Evolutionary conservation across 208 protist genomes (phyloP).

Genomic region (Sergeia podlipaevii): DNA sequence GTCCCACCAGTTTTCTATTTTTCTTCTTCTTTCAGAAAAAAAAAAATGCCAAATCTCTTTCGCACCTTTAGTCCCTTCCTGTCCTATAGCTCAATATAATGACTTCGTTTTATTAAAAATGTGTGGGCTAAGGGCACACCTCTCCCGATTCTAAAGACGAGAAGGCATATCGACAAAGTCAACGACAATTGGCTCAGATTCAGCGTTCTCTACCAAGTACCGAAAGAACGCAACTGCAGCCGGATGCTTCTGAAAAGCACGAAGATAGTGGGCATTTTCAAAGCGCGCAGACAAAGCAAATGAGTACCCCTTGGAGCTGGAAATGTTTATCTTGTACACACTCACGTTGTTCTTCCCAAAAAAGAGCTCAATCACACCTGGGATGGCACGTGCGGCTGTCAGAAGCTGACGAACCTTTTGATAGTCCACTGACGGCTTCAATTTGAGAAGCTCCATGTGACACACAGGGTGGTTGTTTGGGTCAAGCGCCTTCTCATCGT

Average conservation of each 20-base stretch:
- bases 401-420: constrained; percentile 25
- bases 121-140: too few species aligned
- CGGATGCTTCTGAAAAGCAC: constrained; percentile 33
- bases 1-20: too few species aligned
- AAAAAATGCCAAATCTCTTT: constrained; percentile 6
- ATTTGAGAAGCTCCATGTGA: constrained; percentile 32
- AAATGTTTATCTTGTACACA: constrained; percentile 25
- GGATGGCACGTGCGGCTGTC: constrained; percentile 17
- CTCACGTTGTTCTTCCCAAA: constrained; percentile 45
- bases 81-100: too few species aligned
- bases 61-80: too few species aligned
- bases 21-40: too few species aligned
- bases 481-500: constrained; percentile 9
- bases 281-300: constrained; percentile 49
- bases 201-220: constrained; percentile 25
- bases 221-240: constrained; percentile 20
- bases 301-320: constrained; percentile 29
- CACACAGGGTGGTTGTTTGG: constrained; percentile 29
- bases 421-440: constrained; percentile 26
- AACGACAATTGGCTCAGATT: constrained; percentile 27
- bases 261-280: constrained; percentile 28
- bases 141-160: constrained; percentile 29
- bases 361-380: constrained; percentile 60
- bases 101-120: too few species aligned
- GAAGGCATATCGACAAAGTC: constrained; percentile 50